A percentile compares a stretch with the other conserved stretches of the same genome.
Conservation (phyloP, 108 stramenopile species). For the Cyclotella baltica region DNA sequence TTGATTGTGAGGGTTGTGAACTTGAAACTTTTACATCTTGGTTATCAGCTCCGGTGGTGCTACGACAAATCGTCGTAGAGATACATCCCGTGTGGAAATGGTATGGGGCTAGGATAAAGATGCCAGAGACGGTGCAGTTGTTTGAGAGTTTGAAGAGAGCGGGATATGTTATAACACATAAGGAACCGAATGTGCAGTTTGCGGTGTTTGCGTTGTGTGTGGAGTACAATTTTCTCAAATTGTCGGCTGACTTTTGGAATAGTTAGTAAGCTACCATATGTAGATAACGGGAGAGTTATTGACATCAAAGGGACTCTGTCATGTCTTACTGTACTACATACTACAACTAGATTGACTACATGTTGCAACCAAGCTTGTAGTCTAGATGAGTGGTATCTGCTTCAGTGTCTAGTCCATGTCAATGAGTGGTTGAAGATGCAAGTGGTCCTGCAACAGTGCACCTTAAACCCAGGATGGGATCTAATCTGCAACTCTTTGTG, state of each 20-base stretch:
- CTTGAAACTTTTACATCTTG: constrained; percentile 54
- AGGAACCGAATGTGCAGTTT: constrained; percentile 56
- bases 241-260: not conserved
- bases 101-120: not conserved
- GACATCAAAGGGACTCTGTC: too few species aligned
- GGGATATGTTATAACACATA: constrained; percentile 48
- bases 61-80: constrained; percentile 21
- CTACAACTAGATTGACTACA: too few species aligned
- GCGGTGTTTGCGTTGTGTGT: not conserved
- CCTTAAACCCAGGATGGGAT: too few species aligned
- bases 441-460: too few species aligned
- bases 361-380: too few species aligned
- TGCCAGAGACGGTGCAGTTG: not conserved
- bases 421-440: too few species aligned
- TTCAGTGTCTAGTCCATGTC: too few species aligned
- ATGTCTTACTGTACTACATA: too few species aligned
- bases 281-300: too few species aligned
- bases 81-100: not conserved
- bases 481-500: too few species aligned
- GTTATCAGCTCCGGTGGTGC: constrained; percentile 11
- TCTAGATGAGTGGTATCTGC: too few species aligned
- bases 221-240: constrained; percentile 16
- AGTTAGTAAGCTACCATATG: too few species aligned
- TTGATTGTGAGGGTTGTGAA: constrained; percentile 65
- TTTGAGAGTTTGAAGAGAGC: constrained; percentile 1